Conservation (phyloP, 768 basidiomycete species). For the Punctularia strigosozonata region DNA sequence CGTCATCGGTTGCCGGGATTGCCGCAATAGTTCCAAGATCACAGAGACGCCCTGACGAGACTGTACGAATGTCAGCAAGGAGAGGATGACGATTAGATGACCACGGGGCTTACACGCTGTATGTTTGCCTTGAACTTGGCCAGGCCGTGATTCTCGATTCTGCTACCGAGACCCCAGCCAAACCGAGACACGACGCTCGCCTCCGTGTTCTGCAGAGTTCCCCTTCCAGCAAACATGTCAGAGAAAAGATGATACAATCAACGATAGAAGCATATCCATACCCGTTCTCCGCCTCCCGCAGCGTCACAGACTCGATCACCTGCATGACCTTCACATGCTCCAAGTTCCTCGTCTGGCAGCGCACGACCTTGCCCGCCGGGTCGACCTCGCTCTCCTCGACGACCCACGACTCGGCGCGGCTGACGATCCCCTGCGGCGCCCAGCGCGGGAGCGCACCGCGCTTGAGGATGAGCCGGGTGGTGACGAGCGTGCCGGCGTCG, state of each 20-base stretch:
- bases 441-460: slow-evolving; percentile 84
- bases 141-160: slow-evolving; percentile 79
- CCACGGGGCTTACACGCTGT: slow-evolving; percentile 47
- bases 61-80: slow-evolving; percentile 23
- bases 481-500: slow-evolving; percentile 62
- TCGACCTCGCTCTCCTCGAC: slow-evolving; percentile 93
- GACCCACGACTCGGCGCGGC: slow-evolving; percentile 86
- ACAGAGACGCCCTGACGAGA: slow-evolving; percentile 83
- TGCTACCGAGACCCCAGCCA: slow-evolving; percentile 82
- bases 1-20: slow-evolving; percentile 54
- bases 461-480: slow-evolving; percentile 88
- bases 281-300: slow-evolving; percentile 63
- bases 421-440: slow-evolving; percentile 76
- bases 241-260: neutral
- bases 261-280: slow-evolving; percentile 22
- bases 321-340: slow-evolving; percentile 94
- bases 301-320: slow-evolving; percentile 71
- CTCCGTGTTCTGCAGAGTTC: slow-evolving; percentile 78
- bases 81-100: slow-evolving; percentile 6
- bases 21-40: slow-evolving; percentile 66
- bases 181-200: slow-evolving; percentile 81
- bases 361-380: slow-evolving; percentile 63
- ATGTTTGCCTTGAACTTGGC: slow-evolving; percentile 80
- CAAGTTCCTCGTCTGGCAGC: slow-evolving; percentile 77
- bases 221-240: slow-evolving; percentile 26